Conservation (phyloP, 352 stramenopile species). For the Aphanomyces invadans region DNA sequence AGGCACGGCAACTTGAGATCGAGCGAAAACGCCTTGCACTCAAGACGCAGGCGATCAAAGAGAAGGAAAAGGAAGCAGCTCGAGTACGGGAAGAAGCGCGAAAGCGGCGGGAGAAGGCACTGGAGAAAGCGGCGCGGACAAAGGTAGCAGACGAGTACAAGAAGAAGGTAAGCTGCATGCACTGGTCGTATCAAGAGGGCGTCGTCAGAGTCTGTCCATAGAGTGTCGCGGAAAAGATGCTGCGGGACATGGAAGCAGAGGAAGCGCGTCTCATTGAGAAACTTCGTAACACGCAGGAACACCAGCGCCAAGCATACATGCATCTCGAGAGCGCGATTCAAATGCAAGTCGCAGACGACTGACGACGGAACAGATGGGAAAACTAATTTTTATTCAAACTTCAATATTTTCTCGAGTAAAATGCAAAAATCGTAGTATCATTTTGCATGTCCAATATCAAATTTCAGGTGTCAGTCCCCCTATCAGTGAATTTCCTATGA, state of each 20-base stretch:
- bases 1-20: constrained; percentile 26
- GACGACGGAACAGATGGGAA: background rate
- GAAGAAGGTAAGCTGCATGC: constrained; percentile 28
- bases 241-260: constrained; percentile 57
- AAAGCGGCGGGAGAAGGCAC: constrained; percentile 47
- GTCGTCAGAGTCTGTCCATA: background rate
- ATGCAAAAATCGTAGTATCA: no score
- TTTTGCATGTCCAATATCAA: no score
- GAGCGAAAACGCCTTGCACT: constrained; percentile 37
- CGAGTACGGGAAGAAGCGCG: constrained; percentile 34
- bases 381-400: background rate
- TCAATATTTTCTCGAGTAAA: background rate
- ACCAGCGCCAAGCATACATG: constrained; percentile 54
- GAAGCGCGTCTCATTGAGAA: constrained; percentile 54
- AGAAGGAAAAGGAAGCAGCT: constrained; percentile 39
- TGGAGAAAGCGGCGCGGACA: constrained; percentile 40
- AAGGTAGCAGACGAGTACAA: constrained; percentile 48
- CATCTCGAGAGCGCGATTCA: constrained; percentile 62
- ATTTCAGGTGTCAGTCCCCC: no score
- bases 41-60: constrained; percentile 45
- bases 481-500: no score
- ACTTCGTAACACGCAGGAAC: constrained; percentile 51
- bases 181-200: background rate
- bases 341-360: constrained; percentile 7
- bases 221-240: constrained; percentile 44